These are phyloP conservation scores for Rhododendron kiyosumense DNA, from an alignment of 148 eudicot genomes.

Conservation along the genomic window DNA sequence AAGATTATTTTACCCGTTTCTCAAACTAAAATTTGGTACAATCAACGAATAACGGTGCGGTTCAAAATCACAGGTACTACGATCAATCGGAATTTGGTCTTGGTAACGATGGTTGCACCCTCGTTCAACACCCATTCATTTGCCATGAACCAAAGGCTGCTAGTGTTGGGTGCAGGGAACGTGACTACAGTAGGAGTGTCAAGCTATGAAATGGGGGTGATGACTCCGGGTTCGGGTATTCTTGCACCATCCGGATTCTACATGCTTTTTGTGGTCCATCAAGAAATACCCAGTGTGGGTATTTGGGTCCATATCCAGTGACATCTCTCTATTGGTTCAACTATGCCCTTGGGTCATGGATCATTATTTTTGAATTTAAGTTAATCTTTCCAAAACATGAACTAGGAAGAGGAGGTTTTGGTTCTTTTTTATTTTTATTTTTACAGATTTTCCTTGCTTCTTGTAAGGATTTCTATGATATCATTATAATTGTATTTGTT, in stretches of 20 bases:
- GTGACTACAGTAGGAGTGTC: not conserved
- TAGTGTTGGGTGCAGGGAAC: constrained; percentile 24
- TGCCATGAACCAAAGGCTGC: constrained; percentile 57
- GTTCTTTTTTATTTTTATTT: not conserved
- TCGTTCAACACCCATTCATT: constrained; percentile 70
- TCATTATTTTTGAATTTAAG: no score
- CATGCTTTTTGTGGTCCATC: constrained; percentile 55
- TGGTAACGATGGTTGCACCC: constrained; percentile 57
- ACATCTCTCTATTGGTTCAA: not conserved
- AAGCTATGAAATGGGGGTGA: constrained; percentile 17
- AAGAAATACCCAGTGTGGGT: constrained; percentile 52
- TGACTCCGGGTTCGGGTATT: constrained; percentile 26
- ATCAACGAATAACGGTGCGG: constrained; percentile 6
- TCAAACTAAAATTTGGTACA: constrained; percentile 24
- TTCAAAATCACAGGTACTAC: constrained; percentile 17
- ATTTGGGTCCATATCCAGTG: constrained; percentile 57
- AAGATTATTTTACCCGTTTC: constrained; percentile 28
- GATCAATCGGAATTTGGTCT: constrained; percentile 18
- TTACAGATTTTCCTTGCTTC: not conserved
- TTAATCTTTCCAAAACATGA: not conserved
- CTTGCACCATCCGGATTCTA: constrained; percentile 57
- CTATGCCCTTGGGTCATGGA: not conserved
- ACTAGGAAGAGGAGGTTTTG: not conserved
- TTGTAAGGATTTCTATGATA: not conserved
- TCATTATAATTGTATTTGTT: not conserved